Evolutionary conservation across 2,329 filamentous ascomycete species (phyloP).

Genomic region (Eutypa lata): DNA sequence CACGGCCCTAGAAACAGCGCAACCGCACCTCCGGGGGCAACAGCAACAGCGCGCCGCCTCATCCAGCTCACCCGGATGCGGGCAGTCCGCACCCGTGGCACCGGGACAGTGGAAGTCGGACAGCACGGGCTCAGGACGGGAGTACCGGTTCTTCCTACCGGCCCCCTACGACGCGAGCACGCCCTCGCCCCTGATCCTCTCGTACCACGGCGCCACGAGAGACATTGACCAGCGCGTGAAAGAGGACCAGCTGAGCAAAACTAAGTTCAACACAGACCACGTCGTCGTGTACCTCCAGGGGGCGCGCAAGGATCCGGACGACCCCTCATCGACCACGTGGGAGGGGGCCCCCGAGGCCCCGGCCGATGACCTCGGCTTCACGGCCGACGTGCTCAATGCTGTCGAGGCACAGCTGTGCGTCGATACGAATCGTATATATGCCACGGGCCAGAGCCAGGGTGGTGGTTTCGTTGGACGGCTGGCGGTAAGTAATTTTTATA

Average conservation of each 20-base stretch:
- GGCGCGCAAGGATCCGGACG: conserved; percentile 8
- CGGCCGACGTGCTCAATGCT: conserved; percentile 37
- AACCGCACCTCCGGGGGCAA: too few relatives aligned
- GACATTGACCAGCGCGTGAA: conserved; percentile 34
- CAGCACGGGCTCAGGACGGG: not conserved
- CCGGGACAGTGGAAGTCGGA: not conserved
- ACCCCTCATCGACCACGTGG: conserved; percentile 29
- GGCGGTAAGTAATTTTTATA: too few relatives aligned
- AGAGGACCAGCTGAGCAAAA: conserved; percentile 43
- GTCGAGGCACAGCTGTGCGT: conserved; percentile 41
- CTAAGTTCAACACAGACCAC: conserved; percentile 38
- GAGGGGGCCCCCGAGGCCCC: conserved; percentile 38
- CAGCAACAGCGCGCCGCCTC: not conserved
- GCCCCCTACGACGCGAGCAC: conserved; percentile 30
- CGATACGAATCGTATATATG: conserved; percentile 40
- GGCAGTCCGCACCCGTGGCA: not conserved
- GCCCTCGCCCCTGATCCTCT: conserved; percentile 41
- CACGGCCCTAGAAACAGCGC: not conserved
- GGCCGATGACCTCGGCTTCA: conserved; percentile 41
- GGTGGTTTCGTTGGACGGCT: conserved; percentile 45
- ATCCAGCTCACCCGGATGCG: not conserved
- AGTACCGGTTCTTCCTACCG: not conserved
- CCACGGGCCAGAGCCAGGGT: conserved; percentile 52
- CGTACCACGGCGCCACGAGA: conserved; percentile 42
- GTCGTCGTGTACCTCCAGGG: conserved; percentile 44